Evolutionary conservation across 352 stramenopile genomes (phyloP), one percentile per base, ranked within the genome.

Genomic region (Phytophthora fragariae): DNA sequence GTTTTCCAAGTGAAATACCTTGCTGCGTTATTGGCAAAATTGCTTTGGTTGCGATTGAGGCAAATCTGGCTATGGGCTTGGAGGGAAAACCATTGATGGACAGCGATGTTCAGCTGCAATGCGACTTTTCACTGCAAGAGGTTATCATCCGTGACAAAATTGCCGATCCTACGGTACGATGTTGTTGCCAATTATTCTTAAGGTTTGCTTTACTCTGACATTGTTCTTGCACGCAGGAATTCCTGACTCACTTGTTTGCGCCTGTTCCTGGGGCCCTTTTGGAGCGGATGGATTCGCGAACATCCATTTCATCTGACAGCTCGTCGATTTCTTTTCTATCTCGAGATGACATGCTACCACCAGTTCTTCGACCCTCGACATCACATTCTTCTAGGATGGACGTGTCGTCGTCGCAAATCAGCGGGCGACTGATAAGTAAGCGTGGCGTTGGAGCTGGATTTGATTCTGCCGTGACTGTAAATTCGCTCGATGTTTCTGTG

Each of bases 41-140:
- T 44, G 54, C 57, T 31, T 72, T 79, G 15, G 68, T 70, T 54
- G 58, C 62, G 15, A 49, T 86, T 19, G 57, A 73, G 55, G 68
- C 65, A 56, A 71, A 73, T 27, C 8, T 81, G 41, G 17, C 19
- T 8, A 7, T 84, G 19, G 52, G 60, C 35, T 73, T 76, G 31
- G 44, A 56, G 9, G 50, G 57, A 14, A 59, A 17, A n/a, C 7
- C 21, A 15, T 62, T 65, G 24, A 15, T 41, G 5, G 54, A 64
- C 46, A 65, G 27, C 12, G 49, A 65, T 21, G 62, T 24, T n/a
- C n/a, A 58, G 6, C 41, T 85, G 11, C 60, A 77, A 65, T 88
- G 75, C 39, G 70, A 86, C 1, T 83, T 90, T 57, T 87, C 81
- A 1, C 55, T 90, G 50, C 73, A 82, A 46, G 70, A 82, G 65